Base-by-base conservation (phyloP, 768 basidiomycete species). In the Boletus rubroflammeus region DNA sequence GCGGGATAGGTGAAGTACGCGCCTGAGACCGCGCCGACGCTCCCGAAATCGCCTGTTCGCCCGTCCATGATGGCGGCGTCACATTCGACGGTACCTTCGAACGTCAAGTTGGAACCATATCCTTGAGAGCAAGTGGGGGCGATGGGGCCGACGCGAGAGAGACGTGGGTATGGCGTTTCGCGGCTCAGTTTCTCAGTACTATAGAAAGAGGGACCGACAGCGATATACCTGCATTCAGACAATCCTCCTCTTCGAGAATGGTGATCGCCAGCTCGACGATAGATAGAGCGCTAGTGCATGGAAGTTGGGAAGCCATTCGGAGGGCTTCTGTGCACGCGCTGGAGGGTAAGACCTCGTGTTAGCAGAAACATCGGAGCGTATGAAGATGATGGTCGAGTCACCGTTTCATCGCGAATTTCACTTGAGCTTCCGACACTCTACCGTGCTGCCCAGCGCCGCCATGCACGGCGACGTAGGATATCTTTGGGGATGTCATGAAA, bases 381-480 rank as follows among this genome's bases (percentile, higher is more conserved):
- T 38, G 11, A 38, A 23, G 28, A 53, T 17, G 38, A 32, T n/a
- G 23, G n/a, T 25, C 15, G 29, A 47, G n/a, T 70, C 62, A 87
- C 86, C 71, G 75, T 71, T 77, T 75, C 62, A 91, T 69, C 5
- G 78, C 79, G 13, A 68, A 70, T 57, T 85, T 86, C 36, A 87
- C 72, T 34, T 75, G 73, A 26, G 74, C 72, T 50, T 88, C 84
- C 15, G 73, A 68, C 0, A 66, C 57, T 43, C 64, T 70, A 7
- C 75, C 65, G 59, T 90, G 88, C n/a, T 74, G 67, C 3, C 90
- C 90, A 26, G 90, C 90, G 29, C 90, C 90, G 11, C 86, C 90
- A 60, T 93, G 90, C 11, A 88, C 85, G 3, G 81, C 82, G 53
- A 90, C 69, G 57, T 77, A 65, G 32, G 15, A 80, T 38, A 72